phyloP scores from a whole-genome alignment of 2,329 filamentous ascomycete genomes.

The Chrysoporthe austroafricana region DNA sequence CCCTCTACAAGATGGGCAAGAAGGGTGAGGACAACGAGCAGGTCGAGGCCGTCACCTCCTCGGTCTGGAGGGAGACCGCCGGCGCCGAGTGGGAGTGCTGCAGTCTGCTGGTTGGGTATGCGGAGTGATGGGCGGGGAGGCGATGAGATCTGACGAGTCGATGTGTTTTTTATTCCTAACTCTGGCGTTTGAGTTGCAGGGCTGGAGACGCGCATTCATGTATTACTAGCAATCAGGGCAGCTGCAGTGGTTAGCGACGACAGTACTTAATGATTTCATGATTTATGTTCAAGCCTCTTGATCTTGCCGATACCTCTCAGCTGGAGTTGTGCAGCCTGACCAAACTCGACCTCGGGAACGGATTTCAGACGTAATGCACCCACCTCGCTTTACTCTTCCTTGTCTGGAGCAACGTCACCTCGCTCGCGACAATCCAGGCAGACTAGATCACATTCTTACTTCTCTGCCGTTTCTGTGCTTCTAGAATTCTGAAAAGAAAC shows the following conservation, averaged over 20 bases:
- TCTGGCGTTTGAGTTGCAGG: not conserved
- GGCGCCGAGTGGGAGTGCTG: slow-evolving; percentile 42
- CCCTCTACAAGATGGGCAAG: slow-evolving; percentile 34
- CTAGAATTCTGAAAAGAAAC: too few species aligned
- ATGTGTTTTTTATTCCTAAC: not conserved
- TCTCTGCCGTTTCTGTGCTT: too few species aligned
- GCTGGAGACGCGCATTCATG: not conserved
- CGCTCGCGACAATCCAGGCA: too few species aligned
- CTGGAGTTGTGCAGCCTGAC: too few species aligned
- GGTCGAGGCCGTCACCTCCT: slow-evolving; percentile 36
- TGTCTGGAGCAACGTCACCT: too few species aligned
- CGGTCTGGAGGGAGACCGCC: slow-evolving; percentile 42
- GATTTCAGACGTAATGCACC: too few species aligned
- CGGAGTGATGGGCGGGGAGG: slow-evolving; percentile 16
- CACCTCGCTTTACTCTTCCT: too few species aligned
- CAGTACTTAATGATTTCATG: slow-evolving; percentile 12
- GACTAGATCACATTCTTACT: too few species aligned
- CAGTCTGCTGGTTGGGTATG: slow-evolving; percentile 28
- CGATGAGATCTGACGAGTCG: not conserved
- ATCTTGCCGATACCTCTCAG: not conserved
- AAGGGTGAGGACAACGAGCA: slow-evolving; percentile 35
- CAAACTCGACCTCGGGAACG: not conserved
- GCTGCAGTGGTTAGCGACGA: not conserved
- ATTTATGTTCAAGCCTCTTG: not conserved
- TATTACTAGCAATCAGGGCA: not conserved